Evolutionary conservation across 176 grass and related monocot genomes (phyloP), one percentile per base, ranked within the genome.

Genomic region (Lolium perenne): DNA sequence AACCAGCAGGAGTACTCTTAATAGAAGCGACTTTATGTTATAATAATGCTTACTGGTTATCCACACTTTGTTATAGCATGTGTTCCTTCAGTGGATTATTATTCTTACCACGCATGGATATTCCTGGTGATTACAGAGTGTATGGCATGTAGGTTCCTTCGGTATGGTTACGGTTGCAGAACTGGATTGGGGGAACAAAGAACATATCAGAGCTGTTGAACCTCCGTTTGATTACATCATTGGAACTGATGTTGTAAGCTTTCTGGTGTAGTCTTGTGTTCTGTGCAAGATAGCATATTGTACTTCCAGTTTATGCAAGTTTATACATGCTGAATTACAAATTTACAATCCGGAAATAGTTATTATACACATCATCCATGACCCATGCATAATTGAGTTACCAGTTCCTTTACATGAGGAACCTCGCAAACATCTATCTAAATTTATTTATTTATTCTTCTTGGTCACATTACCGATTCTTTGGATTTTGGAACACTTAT

Each of bases 141-240:
- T 59, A 5, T 47, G 78, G 2, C 57, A 83, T 80, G 76, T 80
- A 94, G 91, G 85, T 65, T 82, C 91, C 26, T 79, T 98, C 7
- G 96, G 96, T 16, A 86, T 89, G 47, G 84, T 98, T 62, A 74
- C 62, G 10, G 93, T 95, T 78, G 89, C 91, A 48, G 95, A 98
- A 78, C 65, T 98, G 89, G 93, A 95, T 65, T 98, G 95, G 95
- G 93, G 91, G 17, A 95, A 98, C 38, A 90, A 89, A 89, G 90
- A 88, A 2, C 95, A 98, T 71, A 95, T 98, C 25, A 88, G 83
- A 54, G 86, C 86, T 17, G 93, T 94, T 80, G 90, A 74, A 2
- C 95, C 95, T 68, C 95, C 95, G 59, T 98, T 98, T 79, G 95
- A 98, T 91, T 98, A 92, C 78, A 95, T 98, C 76, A 94, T 98